Evolutionary conservation across 2,329 filamentous ascomycete species (phyloP).

Genomic region (Grosmannia clavigera): DNA sequence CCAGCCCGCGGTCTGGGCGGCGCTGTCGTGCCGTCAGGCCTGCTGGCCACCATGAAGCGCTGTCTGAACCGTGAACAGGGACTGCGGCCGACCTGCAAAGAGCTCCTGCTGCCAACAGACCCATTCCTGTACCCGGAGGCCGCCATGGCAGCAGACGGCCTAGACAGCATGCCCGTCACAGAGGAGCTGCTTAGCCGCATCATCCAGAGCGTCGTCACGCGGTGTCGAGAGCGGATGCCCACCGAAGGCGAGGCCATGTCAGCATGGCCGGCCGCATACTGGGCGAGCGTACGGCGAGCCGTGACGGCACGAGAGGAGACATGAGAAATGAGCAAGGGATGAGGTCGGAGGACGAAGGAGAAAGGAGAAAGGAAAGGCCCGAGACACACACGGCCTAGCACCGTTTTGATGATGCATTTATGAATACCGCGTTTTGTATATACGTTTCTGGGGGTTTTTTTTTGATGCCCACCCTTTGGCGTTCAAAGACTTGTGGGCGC

Average conservation of each 20-base stretch:
- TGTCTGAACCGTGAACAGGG: constrained; percentile 52
- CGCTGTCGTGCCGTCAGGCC: constrained; percentile 42
- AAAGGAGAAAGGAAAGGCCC: neutral
- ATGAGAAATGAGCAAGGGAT: neutral
- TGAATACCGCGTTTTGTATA: neutral
- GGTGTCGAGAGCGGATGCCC: constrained; percentile 46
- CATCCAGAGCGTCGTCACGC: constrained; percentile 48
- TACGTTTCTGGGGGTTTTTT: neutral
- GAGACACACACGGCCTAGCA: neutral
- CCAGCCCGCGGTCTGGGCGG: constrained; percentile 57
- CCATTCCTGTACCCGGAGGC: constrained; percentile 53
- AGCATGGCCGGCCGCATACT: constrained; percentile 50
- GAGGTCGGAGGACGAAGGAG: neutral
- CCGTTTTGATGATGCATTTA: neutral
- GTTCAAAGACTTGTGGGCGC: neutral
- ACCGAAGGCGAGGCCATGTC: constrained; percentile 42
- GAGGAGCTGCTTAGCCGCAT: constrained; percentile 50
- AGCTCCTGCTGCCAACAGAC: constrained; percentile 46
- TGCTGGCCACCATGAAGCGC: constrained; percentile 48
- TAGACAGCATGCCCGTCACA: constrained; percentile 44
- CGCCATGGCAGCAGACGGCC: constrained; percentile 11
- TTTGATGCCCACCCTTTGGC: neutral
- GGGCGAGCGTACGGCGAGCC: constrained; percentile 44
- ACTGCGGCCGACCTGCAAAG: constrained; percentile 49
- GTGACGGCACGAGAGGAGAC: constrained; percentile 22